Conservation (phyloP, 1,139 yeast species). For the Candida neerlandica region DNA sequence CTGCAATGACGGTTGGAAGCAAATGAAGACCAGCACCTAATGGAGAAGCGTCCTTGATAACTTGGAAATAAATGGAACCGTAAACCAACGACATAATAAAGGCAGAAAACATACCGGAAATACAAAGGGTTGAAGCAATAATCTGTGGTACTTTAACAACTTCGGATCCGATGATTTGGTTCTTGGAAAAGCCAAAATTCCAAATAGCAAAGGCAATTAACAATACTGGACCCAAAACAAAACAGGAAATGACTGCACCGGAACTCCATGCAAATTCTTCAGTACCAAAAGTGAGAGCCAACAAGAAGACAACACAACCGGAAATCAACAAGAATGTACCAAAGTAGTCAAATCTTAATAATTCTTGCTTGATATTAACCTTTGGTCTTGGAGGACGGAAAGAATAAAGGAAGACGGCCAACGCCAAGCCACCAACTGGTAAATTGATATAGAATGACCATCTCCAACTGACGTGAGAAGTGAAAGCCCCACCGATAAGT, state of each 20-base stretch:
- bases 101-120: constrained; percentile 26
- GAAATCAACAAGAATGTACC: constrained; percentile 52
- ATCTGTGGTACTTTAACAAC: constrained; percentile 27
- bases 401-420: constrained; percentile 25
- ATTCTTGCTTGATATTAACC: constrained; percentile 27
- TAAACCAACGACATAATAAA: constrained; percentile 32
- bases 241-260: constrained; percentile 47
- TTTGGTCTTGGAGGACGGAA: constrained; percentile 38
- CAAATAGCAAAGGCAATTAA: constrained; percentile 24
- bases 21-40: constrained; percentile 43
- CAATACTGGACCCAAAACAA: constrained; percentile 44
- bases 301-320: constrained; percentile 46
- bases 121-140: constrained; percentile 24
- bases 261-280: constrained; percentile 53
- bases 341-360: constrained; percentile 48
- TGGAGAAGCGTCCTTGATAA: constrained; percentile 33
- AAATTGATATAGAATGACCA: constrained; percentile 71
- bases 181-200: constrained; percentile 29
- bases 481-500: constrained; percentile 55
- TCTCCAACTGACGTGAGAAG: constrained; percentile 58
- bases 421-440: constrained; percentile 41
- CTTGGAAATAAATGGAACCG: constrained; percentile 41
- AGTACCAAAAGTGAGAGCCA: constrained; percentile 48
- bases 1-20: constrained; percentile 38
- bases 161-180: constrained; percentile 32